Base-by-base conservation (phyloP, 208 protist species). In the Naegleria lovaniensis region DNA sequence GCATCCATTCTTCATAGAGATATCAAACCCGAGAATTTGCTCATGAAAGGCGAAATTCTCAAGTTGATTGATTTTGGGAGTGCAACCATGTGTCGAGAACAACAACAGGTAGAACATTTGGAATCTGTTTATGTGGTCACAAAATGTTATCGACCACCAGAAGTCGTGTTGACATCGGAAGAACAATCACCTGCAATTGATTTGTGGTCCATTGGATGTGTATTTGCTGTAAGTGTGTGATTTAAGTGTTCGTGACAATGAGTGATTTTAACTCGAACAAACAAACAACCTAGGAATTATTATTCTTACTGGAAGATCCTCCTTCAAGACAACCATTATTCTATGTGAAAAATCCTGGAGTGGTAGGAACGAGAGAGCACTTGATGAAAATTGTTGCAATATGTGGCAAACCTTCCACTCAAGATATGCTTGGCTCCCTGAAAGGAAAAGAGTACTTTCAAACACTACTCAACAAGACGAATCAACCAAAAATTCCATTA, bases 101-200 rank as follows among this genome's bases (percentile, higher is more conserved):
- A 67, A 67, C 55, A 67, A 19, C 2, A 4, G 22, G 55, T 67
- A 1, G 55, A 67, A 67, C 55, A 67, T 67, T 29, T 67, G 55
- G 55, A 67, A 67, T 67, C 55, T 41, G 93, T 97, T 75, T 98
- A 98, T 92, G 97, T 99, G 29, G 96, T 97, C 48, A 99, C 98
- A 4, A 94, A 98, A 22, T 99, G 98, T 98, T 99, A 99, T 93
- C 94, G 99, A 29, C 96, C 99, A 9, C 99, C 99, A 7, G 99
- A 99, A 94, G 94, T 99, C 55, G 95, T 99, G 58, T 94, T 99
- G 22, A 95, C 95, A 15, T 79, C 11, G 4, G 55, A 41, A 51
- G 1, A 43, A 13, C 4, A 36, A 22, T 41, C 7, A 22, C 59
- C 59, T 0, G 95, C 98, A 0, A 92, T 96, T 2, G 96, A 98